Percentiles rank a stretch among this genome's conserved stretches.
Evolutionary conservation across 306 rosid species (phyloP).

Genomic region (Cucumis hystrix): DNA sequence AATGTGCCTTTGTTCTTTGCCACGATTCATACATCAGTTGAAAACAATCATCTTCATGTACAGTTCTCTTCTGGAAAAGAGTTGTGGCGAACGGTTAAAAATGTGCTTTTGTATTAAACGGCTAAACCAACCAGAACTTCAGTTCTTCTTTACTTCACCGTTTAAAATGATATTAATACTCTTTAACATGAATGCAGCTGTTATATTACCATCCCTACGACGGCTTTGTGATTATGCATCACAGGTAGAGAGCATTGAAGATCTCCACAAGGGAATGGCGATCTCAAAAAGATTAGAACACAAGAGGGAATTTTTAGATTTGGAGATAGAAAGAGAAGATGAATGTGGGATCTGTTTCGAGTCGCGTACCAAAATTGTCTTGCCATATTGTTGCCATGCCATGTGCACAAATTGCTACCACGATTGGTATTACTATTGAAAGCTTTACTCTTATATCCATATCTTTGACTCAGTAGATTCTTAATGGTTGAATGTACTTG

Average conservation of each 20-base stretch:
- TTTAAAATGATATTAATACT: not conserved
- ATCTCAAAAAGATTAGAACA: constrained; percentile 22
- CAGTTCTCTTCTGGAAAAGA: not conserved
- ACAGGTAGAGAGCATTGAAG: constrained; percentile 23
- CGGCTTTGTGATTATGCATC: constrained; percentile 33
- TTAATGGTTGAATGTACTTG: not conserved
- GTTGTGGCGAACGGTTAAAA: not conserved
- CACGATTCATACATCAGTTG: not conserved
- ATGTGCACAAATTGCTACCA: constrained; percentile 75
- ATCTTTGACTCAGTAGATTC: not conserved
- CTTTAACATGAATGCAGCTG: constrained; percentile 30
- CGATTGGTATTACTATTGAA: constrained; percentile 32
- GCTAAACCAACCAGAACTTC: not conserved
- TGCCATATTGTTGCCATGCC: constrained; percentile 72
- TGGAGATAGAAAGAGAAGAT: constrained; percentile 48
- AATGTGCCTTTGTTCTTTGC: not conserved
- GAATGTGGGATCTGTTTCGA: constrained; percentile 86
- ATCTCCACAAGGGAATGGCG: constrained; percentile 16
- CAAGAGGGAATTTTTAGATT: constrained; percentile 17
- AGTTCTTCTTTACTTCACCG: not conserved
- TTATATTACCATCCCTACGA: constrained; percentile 66
- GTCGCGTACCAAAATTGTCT: constrained; percentile 54
- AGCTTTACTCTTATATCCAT: not conserved
- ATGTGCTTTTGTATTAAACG: not conserved
- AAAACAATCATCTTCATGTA: not conserved